Percentiles rank a stretch among this genome's conserved stretches.
Conservation (phyloP, 208 protist species). For the Kentomonas sorsogonicus region DNA sequence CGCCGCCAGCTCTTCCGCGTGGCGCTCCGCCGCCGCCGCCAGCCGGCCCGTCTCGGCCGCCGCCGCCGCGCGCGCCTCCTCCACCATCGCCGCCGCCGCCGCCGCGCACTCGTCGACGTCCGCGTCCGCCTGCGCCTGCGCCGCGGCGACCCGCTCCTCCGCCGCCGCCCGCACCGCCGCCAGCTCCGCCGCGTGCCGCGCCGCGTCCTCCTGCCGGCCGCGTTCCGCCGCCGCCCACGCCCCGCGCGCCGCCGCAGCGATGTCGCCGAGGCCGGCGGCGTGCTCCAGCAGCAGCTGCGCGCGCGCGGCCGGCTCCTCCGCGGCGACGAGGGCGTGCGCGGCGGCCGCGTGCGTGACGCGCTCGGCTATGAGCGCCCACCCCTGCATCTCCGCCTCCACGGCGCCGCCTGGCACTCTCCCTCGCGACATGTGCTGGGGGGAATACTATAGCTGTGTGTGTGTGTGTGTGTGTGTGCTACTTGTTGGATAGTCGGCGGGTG, state of each 20-base stretch:
- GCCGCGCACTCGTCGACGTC: conserved; percentile 1
- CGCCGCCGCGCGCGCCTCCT: neutral
- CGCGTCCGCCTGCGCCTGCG: conserved; percentile 7
- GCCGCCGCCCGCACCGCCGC: conserved; percentile 3
- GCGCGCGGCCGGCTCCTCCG: conserved; percentile 25
- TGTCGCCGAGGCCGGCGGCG: neutral
- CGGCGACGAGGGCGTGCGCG: conserved; percentile 14
- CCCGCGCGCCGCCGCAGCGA: conserved; percentile 7
- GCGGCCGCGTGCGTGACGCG: conserved; percentile 20
- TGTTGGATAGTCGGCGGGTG: neutral
- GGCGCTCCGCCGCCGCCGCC: neutral
- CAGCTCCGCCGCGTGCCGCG: neutral
- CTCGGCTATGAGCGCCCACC: conserved; percentile 29
- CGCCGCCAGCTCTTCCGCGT: conserved; percentile 14
- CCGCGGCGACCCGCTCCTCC: conserved; percentile 11
- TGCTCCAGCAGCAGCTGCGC: conserved; percentile 10
- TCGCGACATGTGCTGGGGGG: too few species aligned
- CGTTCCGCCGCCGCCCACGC: neutral
- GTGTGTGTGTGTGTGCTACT: neutral
- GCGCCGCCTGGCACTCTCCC: neutral
- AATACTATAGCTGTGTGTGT: neutral
- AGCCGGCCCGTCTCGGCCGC: neutral
- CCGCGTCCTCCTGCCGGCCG: conserved; percentile 14
- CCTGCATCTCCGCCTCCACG: conserved; percentile 21
- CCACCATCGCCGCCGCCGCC: neutral